Base-by-base conservation (phyloP, 2,329 filamentous ascomycete species). In the Paecilomyces sp. region DNA sequence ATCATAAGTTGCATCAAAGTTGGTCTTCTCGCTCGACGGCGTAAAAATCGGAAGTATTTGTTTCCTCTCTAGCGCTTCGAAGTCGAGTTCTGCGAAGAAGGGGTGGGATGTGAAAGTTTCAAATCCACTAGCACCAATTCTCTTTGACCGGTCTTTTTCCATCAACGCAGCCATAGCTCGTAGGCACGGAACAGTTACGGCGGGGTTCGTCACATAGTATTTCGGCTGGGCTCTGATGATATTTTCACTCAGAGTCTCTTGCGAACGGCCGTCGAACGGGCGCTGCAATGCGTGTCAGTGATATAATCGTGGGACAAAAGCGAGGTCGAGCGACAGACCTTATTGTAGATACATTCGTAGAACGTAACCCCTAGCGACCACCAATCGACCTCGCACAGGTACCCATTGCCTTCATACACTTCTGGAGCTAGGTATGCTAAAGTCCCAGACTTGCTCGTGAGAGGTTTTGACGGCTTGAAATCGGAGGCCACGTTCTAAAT, bases 281-380 rank as follows among this genome's bases (percentile, higher is more conserved):
- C 94, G 86, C 91, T 96, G 70, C 47, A 36, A 56, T 25, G 11
- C 28, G 47, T 56, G 68, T 80, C 68, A 80, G 74, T 62, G 33
- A 51, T 30, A n/a, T 55, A 25, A 31, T 31, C 33, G 53, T 25
- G 9, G 12, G 51, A 52, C 6, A 0, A 15, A 36, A 34, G 7
- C 28, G 13, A 18, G 25, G 33, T 22, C 12, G 18, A 53, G 57
- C 56, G 25, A 57, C 82, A 57, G 77, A 92, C 91, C 88, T 95
- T 97, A 79, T 95, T 96, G 79, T 97, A 99, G 65, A 99, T 97
- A 82, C 94, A 97, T 76, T 99, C 94, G 75, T 97, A 99, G 75
- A 97, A 97, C n/a, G 96, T 84, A 54, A 99, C 94, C 55, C 94
- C 94, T 24, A 99, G 78, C 5, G 94, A 97, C 94, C 94, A 99